Evolutionary conservation across 2,329 filamentous ascomycete species (phyloP).

Genomic region (Fusarium verticillioides): DNA sequence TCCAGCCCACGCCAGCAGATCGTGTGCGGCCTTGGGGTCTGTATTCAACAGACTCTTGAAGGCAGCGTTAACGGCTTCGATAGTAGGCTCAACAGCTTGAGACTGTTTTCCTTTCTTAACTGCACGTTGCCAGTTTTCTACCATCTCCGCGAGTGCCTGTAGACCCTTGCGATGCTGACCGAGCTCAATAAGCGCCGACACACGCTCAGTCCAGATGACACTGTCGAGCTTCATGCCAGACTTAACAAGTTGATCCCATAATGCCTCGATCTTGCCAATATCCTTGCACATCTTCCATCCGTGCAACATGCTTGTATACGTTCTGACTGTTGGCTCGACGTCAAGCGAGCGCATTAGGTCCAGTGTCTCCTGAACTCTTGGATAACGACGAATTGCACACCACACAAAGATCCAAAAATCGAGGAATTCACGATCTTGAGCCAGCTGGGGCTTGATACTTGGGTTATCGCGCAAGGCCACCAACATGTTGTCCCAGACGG

Average conservation of each 20-base stretch:
- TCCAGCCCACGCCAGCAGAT: slow-evolving; percentile 69
- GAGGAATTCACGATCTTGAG: slow-evolving; percentile 49
- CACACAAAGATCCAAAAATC: slow-evolving; percentile 56
- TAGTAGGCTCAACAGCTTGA: slow-evolving; percentile 65
- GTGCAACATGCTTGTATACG: slow-evolving; percentile 79
- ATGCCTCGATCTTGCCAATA: slow-evolving; percentile 66
- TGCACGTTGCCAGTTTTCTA: slow-evolving; percentile 64
- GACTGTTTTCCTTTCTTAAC: slow-evolving; percentile 42
- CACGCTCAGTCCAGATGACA: slow-evolving; percentile 75
- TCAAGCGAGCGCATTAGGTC: slow-evolving; percentile 59
- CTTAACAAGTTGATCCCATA: slow-evolving; percentile 73
- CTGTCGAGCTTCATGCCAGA: slow-evolving; percentile 71
- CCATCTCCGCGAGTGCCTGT: slow-evolving; percentile 73
- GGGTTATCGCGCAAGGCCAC: slow-evolving; percentile 40
- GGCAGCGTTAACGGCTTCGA: slow-evolving; percentile 75
- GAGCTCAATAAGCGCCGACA: slow-evolving; percentile 71
- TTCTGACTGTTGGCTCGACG: slow-evolving; percentile 68
- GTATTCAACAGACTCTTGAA: slow-evolving; percentile 69
- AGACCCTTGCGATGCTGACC: slow-evolving; percentile 68
- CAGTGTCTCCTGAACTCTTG: slow-evolving; percentile 51
- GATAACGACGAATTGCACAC: slow-evolving; percentile 49
- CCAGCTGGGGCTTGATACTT: slow-evolving; percentile 44
- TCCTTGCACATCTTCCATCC: slow-evolving; percentile 74
- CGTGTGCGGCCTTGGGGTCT: slow-evolving; percentile 61
- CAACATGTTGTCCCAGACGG: slow-evolving; percentile 51